Conservation (phyloP, 78 protist genomes). For the Protostelium mycophagum region DNA sequence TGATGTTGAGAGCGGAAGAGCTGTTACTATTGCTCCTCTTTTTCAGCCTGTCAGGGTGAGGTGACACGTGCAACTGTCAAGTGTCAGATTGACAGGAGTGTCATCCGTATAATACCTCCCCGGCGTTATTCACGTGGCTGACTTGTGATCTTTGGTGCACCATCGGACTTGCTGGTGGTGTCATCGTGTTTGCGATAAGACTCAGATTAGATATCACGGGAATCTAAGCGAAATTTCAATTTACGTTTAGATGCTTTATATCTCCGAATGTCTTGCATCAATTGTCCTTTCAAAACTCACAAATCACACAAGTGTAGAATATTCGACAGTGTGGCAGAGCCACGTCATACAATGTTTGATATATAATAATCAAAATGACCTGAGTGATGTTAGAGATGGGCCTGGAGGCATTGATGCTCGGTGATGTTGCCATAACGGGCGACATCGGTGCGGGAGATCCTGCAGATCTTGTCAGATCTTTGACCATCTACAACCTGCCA, state of each 20-base stretch:
- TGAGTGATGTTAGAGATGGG: background rate
- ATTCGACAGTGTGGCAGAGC: too few relatives aligned
- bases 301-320: background rate
- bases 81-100: background rate
- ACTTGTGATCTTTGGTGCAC: background rate
- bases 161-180: background rate
- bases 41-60: background rate
- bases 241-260: too few relatives aligned
- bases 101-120: background rate
- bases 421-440: background rate
- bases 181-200: background rate
- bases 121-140: background rate
- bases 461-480: background rate
- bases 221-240: too few relatives aligned
- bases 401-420: background rate
- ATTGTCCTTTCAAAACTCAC: background rate
- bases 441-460: background rate
- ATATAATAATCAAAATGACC: too few relatives aligned
- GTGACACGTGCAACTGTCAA: background rate
- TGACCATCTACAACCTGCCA: too few relatives aligned
- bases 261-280: background rate
- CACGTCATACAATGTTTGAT: too few relatives aligned
- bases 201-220: background rate
- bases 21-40: background rate
- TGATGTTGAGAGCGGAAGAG: background rate